Evolutionary conservation across 2,329 filamentous ascomycete species (phyloP).

Genomic region (Keithomyces neogunnii): DNA sequence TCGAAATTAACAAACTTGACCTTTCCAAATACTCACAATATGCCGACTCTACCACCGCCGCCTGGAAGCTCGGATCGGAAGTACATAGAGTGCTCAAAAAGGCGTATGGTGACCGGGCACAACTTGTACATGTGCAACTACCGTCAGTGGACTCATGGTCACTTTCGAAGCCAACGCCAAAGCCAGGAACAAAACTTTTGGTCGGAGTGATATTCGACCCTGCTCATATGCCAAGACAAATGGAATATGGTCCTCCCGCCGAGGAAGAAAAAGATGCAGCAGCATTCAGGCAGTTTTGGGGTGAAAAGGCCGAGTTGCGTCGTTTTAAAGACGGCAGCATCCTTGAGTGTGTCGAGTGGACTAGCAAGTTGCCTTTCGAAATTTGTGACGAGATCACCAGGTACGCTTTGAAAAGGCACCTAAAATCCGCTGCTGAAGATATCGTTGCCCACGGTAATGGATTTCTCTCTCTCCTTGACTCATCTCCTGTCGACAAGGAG

Average conservation of each 20-base stretch:
- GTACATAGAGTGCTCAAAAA: conserved; percentile 57
- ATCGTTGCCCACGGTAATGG: conserved; percentile 42
- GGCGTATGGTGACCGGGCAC: conserved; percentile 68
- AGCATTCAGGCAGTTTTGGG: conserved; percentile 87
- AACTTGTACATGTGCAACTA: conserved; percentile 53
- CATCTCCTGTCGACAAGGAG: conserved; percentile 39
- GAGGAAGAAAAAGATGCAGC: conserved; percentile 78
- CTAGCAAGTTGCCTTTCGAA: conserved; percentile 49
- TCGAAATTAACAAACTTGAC: conserved; percentile 26
- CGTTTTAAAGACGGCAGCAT: conserved; percentile 95
- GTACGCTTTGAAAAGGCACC: conserved; percentile 62
- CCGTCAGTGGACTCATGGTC: conserved; percentile 23
- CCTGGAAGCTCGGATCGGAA: conserved; percentile 41
- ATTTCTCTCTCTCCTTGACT: conserved; percentile 38
- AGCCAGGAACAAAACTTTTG: conserved; percentile 32
- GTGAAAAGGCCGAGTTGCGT: conserved; percentile 82
- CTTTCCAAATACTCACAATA: conserved; percentile 18
- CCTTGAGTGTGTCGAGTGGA: conserved; percentile 85
- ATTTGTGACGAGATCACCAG: conserved; percentile 73
- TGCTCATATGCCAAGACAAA: conserved; percentile 60
- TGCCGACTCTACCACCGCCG: conserved; percentile 32
- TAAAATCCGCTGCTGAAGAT: conserved; percentile 49
- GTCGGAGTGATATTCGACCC: conserved; percentile 68
- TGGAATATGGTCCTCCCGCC: conserved; percentile 81
- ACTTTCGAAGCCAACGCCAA: conserved; percentile 13